Evolutionary conservation across 192 early-diverging fungal genomes (phyloP), one percentile per base, ranked within the genome.

Genomic region (Coemansia furcata): DNA sequence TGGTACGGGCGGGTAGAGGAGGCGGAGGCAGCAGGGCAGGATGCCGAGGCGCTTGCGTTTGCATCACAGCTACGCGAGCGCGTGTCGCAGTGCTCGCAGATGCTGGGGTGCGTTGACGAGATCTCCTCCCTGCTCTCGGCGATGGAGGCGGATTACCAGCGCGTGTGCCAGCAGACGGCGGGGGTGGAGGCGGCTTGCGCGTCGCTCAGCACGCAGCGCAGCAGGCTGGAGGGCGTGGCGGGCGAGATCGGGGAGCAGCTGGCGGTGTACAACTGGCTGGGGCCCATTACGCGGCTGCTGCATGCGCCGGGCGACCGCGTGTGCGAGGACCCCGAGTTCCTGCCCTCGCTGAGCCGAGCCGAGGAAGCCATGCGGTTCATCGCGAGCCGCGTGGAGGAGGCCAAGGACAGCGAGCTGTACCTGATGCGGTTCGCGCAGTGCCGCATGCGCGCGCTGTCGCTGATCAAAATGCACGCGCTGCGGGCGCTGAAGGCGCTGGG

Each of bases 341-440:
- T 93, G 12, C 88, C 93, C 0, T 92, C 91, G 72, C 80, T 99
- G 40, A 85, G 83, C 17, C 95, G 94, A 70, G 84, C 94, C 12
- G 86, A 92, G 38, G 35, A 70, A 7, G 89, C 95, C 65, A 89
- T 94, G 83, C 54, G 82, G 67, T 68, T 76, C 62, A 69, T 79
- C 89, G 89, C 37, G 40, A 10, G 36, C 75, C 62, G 17, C 32
- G 30, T 57, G 54, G 72, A 87, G 32, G 83, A 87, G 29, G 80
- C 92, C 73, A 85, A 86, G 29, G 97, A 99, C 78, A 89, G 94
- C 7, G 95, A 96, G 62, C 86, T 98, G 44, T 98, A 97, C 70
- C 83, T 91, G 36, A 93, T 96, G 92, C 86, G 95, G 21, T 98
- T 95, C 73, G 83, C 92, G 19, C 95, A 98, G 69, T 97, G 95